Base-by-base conservation (phyloP, 805 yeast species). In the Kazachstania martiniae region DNA sequence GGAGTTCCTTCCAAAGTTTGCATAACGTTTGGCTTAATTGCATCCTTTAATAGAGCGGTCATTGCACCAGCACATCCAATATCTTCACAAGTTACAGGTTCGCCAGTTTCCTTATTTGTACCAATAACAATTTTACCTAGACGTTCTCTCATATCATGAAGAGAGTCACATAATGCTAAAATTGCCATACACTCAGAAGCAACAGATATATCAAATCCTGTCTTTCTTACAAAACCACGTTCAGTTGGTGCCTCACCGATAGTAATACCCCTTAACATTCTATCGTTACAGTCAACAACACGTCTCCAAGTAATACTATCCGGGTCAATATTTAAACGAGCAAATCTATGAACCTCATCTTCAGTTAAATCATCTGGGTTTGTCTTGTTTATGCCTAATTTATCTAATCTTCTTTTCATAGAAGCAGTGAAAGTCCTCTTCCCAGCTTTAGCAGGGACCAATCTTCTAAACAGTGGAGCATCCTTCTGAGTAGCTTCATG, bases 1-100 rank as follows among this genome's bases (percentile, higher is more conserved):
- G 93, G 93, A 16, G 91, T 79, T 44, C 91, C 91, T 61, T 81
- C 93, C 51, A 81, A 68, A 22, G 91, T 78, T 65, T 81, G 93
- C 93, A 81, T 81, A 53, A 81, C 64, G 49, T 81, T 81, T 42
- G 93, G 93, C 55, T 81, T 81, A 44, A 81, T 72, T 12, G 89
- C 85, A 56, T 81, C 93, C 56, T 78, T 80, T 50, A 81, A 64
- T 46, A 81, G 61, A 3, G 89, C 91, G 38, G 89, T 76, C 56
- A 81, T 69, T 18, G 93, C 89, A 55, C 93, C 93, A 14, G 87
- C 87, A 62, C 82, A 75, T 25, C 91, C 85, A 45, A 81, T 71
- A 51, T 81, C 93, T 60, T 81, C 89, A 53, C 83, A 77, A 16
- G 93, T 81, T 44, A 81, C 61, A 36, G 91, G 86, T 34, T 65